phyloP scores from a whole-genome alignment of 2,329 filamentous ascomycete genomes.

The Rasamsonia emersonii region DNA sequence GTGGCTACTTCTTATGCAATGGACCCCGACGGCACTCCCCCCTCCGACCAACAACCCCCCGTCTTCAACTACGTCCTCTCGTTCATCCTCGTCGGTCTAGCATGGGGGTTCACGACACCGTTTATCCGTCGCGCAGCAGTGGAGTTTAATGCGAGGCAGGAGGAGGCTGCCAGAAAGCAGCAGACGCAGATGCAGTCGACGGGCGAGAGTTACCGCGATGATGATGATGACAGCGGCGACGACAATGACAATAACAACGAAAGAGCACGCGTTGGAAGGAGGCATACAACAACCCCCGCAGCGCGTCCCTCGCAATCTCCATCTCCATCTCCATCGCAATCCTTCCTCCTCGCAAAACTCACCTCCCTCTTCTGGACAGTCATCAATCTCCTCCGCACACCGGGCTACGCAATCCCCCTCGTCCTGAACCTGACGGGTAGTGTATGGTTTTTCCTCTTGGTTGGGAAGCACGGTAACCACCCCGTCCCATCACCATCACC shows the following conservation, averaged over 20 bases:
- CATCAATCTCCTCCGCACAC: slow-evolving; percentile 67
- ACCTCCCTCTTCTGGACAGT: slow-evolving; percentile 65
- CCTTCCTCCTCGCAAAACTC: slow-evolving; percentile 55
- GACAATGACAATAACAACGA: slow-evolving; percentile 13
- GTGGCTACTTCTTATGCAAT: too few species aligned
- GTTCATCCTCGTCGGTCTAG: slow-evolving; percentile 82
- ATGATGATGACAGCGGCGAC: slow-evolving; percentile 39
- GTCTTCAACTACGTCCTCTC: slow-evolving; percentile 74
- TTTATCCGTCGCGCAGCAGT: slow-evolving; percentile 85
- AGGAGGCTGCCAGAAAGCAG: slow-evolving; percentile 14
- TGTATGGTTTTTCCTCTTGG: slow-evolving; percentile 92
- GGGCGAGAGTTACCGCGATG: slow-evolving; percentile 33
- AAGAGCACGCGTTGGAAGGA: slow-evolving; percentile 10
- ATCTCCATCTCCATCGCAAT: slow-evolving; percentile 23
- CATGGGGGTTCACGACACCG: slow-evolving; percentile 86
- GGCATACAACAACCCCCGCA: slow-evolving; percentile 17
- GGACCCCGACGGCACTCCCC: slow-evolving; percentile 24
- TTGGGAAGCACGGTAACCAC: slow-evolving; percentile 76
- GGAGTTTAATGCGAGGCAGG: slow-evolving; percentile 56
- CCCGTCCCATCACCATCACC: too few species aligned
- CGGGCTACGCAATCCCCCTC: slow-evolving; percentile 75
- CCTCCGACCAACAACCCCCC: slow-evolving; percentile 23
- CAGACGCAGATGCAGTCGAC: slow-evolving; percentile 44
- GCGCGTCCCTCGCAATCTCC: slow-evolving; percentile 25
- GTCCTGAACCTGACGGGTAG: slow-evolving; percentile 85